Evolutionary conservation across 441 rosid species (phyloP).

Genomic region (Pelargonium exstipulatum): DNA sequence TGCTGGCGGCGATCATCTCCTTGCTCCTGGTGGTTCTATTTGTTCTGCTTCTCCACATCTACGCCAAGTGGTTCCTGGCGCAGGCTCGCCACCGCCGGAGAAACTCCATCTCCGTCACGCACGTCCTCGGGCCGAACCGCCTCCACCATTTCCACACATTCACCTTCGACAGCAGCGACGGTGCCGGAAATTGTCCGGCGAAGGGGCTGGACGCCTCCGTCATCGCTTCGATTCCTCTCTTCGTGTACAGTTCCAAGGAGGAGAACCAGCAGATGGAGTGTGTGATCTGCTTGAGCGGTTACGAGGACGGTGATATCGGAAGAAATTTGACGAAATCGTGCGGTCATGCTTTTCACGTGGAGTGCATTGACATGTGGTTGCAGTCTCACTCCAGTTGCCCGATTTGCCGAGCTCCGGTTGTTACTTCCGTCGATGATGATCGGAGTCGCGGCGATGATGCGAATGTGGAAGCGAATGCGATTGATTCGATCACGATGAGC

Average conservation of each 20-base stretch:
- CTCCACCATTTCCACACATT: constrained; percentile 25
- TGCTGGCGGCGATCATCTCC: constrained; percentile 60
- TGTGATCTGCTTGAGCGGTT: constrained; percentile 54
- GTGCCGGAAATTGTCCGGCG: constrained; percentile 22
- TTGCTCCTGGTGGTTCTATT: constrained; percentile 69
- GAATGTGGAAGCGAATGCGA: constrained; percentile 16
- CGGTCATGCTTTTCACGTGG: constrained; percentile 61
- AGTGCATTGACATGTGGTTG: constrained; percentile 82
- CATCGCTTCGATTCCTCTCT: constrained; percentile 62
- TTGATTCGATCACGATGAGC: constrained; percentile 17
- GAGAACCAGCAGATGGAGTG: constrained; percentile 34
- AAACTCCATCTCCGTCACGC: not conserved
- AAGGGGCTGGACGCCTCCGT: constrained; percentile 56
- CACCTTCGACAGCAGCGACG: constrained; percentile 25
- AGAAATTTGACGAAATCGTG: constrained; percentile 45
- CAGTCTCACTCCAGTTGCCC: constrained; percentile 61
- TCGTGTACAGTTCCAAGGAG: constrained; percentile 33
- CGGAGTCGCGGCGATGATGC: constrained; percentile 20
- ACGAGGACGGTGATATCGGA: constrained; percentile 58
- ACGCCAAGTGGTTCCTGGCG: constrained; percentile 61
- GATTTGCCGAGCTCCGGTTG: constrained; percentile 53
- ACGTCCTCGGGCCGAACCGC: not conserved
- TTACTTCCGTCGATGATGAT: constrained; percentile 1
- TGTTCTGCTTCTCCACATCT: constrained; percentile 72
- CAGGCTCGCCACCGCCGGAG: constrained; percentile 20